These are phyloP conservation scores for Castanea sativa DNA, from an alignment of 306 rosid genomes.

Conservation along the genomic window DNA sequence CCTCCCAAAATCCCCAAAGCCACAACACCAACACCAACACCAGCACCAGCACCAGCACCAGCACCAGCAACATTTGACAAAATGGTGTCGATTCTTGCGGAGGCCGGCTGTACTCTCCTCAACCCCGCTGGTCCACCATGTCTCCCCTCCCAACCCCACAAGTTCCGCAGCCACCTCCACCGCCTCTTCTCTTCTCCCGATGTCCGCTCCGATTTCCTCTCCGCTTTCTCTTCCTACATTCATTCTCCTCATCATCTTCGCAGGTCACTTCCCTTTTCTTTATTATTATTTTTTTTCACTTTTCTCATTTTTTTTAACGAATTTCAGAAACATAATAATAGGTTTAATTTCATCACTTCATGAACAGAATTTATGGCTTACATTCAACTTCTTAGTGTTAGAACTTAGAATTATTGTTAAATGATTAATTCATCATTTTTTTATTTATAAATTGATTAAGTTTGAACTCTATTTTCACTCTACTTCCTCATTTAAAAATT, in stretches of 20 bases:
- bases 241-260: constrained; percentile 17
- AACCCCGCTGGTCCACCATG: constrained; percentile 40
- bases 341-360: too few species aligned
- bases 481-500: too few species aligned
- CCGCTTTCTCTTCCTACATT: constrained; percentile 34
- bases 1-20: constrained; percentile 34
- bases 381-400: too few species aligned
- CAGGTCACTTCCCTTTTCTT: constrained; percentile 15
- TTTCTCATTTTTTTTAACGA: not conserved
- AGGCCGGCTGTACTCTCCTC: constrained; percentile 39
- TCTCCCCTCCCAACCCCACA: constrained; percentile 33
- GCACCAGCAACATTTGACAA: constrained; percentile 11
- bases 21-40: not conserved
- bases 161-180: constrained; percentile 39
- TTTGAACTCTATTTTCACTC: too few species aligned
- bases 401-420: too few species aligned
- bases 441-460: too few species aligned
- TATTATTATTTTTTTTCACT: too few species aligned
- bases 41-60: not conserved
- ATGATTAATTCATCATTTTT: too few species aligned
- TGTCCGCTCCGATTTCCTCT: constrained; percentile 30
- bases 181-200: constrained; percentile 28
- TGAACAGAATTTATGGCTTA: too few species aligned
- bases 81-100: constrained; percentile 30
- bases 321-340: too few species aligned